Base-by-base conservation (phyloP, 495 filamentous ascomycete genomes). In the Trichoderma parareesei region DNA sequence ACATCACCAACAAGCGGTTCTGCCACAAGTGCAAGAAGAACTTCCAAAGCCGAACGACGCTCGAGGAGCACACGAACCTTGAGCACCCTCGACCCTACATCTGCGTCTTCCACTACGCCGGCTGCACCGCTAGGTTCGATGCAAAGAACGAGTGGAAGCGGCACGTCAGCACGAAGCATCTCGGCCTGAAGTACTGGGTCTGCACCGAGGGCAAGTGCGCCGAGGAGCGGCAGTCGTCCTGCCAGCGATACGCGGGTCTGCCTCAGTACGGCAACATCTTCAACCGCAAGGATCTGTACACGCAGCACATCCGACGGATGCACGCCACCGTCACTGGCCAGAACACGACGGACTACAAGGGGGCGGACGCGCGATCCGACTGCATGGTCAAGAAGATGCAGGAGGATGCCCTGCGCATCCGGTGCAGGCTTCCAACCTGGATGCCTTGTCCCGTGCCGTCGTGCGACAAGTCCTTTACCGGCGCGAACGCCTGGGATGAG, bases 81-180 rank as follows among this genome's bases (percentile, higher is more conserved):
- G 73, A 79, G 64, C 78, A 85, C 63, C 81, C 79, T 2, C 86
- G 90, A 4, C 84, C 86, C 0, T 97, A 93, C 73, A 76, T 81
- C 60, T 98, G 93, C 77, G 87, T 88, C 65, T 93, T 97, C 76
- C 74, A 80, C 40, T 84, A 82, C 38, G 93, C 92, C 70, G 88
- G 86, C 53, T 97, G 92, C 75, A 64, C 62, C n/a, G 85, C 87
- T 44, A 89, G 82, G 7, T 96, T 97, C 67, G 83, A 81, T 18
- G 86, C 80, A 67, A 97, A 97, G 74, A 97, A 96, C 75, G 92
- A 97, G 73, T 98, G 93, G 93, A 82, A 97, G 74, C 87, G 93
- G 0, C 93, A 98, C 73, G 86, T 95, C 68, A 77, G 76, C 40
- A 88, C 89, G 2, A 89, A 96, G 71, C 93, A 98, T 72, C 78